Conservation (phyloP, 768 basidiomycete genomes). For the Coprinopsis cinerea region DNA sequence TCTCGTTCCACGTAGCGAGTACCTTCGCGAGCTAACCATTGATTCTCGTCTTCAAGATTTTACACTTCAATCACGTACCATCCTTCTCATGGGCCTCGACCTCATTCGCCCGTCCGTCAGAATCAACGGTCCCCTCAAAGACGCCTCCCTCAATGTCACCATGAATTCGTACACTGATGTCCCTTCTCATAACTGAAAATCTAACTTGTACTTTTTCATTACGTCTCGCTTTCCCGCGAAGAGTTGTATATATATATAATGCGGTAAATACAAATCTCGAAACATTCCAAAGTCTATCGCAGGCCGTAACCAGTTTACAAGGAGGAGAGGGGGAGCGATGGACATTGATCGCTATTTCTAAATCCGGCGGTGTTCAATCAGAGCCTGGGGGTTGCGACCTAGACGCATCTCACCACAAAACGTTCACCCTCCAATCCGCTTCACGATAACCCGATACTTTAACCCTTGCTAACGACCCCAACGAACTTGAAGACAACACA, state of each 20-base stretch:
- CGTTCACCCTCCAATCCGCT: conserved; percentile 3
- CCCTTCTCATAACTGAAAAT: too few species aligned
- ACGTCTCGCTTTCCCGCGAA: background rate
- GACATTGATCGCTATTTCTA: conserved; percentile 4
- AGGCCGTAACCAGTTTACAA: too few species aligned
- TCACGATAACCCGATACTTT: background rate
- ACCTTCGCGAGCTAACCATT: background rate
- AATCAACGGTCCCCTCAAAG: background rate
- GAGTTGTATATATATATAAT: too few species aligned
- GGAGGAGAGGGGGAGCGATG: too few species aligned
- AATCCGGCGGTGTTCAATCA: conserved; percentile 12
- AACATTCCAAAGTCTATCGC: too few species aligned
- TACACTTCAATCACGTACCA: background rate
- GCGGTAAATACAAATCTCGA: background rate
- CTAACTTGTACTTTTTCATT: too few species aligned
- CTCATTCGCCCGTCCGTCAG: background rate
- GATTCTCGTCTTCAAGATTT: conserved; percentile 4
- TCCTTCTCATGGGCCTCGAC: conserved; percentile 2
- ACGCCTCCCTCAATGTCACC: too few species aligned
- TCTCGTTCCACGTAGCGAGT: background rate
- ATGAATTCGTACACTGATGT: too few species aligned
- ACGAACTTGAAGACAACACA: background rate
- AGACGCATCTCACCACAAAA: background rate
- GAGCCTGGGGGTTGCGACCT: background rate
- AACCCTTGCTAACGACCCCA: background rate